These are phyloP conservation scores for Marasmius fiardii DNA, from an alignment of 1,284 basidiomycete species.

Conservation along the genomic window DNA sequence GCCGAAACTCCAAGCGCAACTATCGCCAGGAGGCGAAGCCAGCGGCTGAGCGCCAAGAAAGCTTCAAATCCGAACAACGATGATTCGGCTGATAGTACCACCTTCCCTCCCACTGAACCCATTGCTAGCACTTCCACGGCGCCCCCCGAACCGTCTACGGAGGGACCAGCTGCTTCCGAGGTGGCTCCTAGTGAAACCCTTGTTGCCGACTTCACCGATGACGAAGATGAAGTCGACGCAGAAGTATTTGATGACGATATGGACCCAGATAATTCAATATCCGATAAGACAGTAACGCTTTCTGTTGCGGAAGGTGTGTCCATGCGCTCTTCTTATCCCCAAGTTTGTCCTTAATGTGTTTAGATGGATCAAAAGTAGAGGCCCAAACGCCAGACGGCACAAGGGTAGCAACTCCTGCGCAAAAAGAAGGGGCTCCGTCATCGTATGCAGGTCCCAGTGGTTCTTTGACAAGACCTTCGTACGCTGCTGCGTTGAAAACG, in stretches of 20 bases:
- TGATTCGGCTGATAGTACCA: conserved; percentile 4
- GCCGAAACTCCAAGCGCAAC: conserved; percentile 10
- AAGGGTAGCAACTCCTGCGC: conserved; percentile 83
- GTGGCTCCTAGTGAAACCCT: conserved; percentile 28
- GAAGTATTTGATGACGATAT: conserved; percentile 68
- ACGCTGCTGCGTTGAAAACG: conserved; percentile 91
- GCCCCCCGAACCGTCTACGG: neutral
- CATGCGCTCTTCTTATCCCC: neutral
- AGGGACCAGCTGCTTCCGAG: conserved; percentile 12
- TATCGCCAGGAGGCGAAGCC: conserved; percentile 70
- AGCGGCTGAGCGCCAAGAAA: conserved; percentile 77
- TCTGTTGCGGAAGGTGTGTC: conserved; percentile 72
- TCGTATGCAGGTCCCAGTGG: conserved; percentile 33
- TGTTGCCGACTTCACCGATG: conserved; percentile 61
- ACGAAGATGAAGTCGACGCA: conserved; percentile 75
- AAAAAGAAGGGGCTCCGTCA: conserved; percentile 34
- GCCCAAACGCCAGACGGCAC: conserved; percentile 97
- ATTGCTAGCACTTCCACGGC: neutral
- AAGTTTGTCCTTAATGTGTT: conserved; percentile 6
- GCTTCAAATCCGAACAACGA: conserved; percentile 25
- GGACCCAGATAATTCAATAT: conserved; percentile 64
- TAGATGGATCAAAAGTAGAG: conserved; percentile 88
- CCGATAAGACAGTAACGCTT: conserved; percentile 85
- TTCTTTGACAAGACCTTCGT: conserved; percentile 63
- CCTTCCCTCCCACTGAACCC: neutral